These are phyloP conservation scores for Citrullus mucosospermus DNA, from an alignment of 306 rosid genomes.

Conservation along the genomic window DNA sequence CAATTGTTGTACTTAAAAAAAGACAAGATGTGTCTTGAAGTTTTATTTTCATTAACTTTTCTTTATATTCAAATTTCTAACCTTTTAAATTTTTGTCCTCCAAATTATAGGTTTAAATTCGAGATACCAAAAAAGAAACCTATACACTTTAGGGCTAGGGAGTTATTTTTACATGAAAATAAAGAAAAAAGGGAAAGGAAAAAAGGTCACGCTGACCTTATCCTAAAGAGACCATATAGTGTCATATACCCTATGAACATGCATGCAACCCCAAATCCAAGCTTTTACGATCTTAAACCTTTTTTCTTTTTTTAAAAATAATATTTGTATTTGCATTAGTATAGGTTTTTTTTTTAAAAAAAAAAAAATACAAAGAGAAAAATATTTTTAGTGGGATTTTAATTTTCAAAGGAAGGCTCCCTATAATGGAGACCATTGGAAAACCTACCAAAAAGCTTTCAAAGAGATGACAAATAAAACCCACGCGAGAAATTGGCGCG, in stretches of 20 bases:
- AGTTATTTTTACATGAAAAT: neutral
- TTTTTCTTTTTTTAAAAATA: neutral
- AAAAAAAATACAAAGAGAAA: neutral
- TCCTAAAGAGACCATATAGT: neutral
- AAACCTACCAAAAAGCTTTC: neutral
- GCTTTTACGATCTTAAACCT: neutral
- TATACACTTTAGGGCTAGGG: neutral
- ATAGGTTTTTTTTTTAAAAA: neutral
- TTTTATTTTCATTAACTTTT: too few species aligned
- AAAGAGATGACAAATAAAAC: neutral
- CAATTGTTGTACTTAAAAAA: too few species aligned
- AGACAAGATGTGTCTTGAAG: too few species aligned
- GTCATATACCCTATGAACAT: neutral
- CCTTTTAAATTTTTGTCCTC: too few species aligned
- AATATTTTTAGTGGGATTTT: neutral
- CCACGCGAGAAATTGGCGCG: neutral
- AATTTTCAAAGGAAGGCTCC: neutral
- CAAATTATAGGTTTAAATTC: too few species aligned
- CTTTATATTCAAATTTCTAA: too few species aligned
- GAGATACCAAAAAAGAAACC: too few species aligned
- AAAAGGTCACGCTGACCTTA: constrained; percentile 2
- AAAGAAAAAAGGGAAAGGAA: neutral
- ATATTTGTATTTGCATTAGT: neutral
- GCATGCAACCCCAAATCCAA: neutral
- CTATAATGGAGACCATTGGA: neutral